Conservation (phyloP, 768 basidiomycete species). For the Crucibulum laeve region DNA sequence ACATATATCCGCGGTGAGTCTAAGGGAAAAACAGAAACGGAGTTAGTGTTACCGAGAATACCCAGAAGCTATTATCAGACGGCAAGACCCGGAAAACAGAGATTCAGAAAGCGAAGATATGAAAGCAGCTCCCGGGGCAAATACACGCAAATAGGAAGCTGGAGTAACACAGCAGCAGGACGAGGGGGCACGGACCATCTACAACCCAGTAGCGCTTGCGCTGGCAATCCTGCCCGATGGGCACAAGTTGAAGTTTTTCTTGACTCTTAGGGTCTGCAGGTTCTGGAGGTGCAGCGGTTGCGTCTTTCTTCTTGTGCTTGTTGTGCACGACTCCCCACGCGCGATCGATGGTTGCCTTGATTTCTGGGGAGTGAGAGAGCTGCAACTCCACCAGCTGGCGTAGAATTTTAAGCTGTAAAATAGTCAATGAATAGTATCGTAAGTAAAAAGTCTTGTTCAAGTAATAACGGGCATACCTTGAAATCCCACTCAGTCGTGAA, state of each 20-base stretch:
- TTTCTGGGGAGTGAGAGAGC: conserved; percentile 60
- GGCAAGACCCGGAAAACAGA: conserved; percentile 32
- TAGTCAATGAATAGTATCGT: not conserved
- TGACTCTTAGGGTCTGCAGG: conserved; percentile 62
- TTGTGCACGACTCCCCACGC: conserved; percentile 84
- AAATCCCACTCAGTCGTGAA: conserved; percentile 78
- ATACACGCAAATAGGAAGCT: conserved; percentile 66
- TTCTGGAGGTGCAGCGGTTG: conserved; percentile 48
- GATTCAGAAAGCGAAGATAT: conserved; percentile 38
- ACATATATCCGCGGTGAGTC: conserved; percentile 83
- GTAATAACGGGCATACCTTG: conserved; percentile 52
- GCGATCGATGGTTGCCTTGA: conserved; percentile 73
- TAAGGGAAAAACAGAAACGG: conserved; percentile 26
- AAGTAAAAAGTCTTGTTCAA: conserved; percentile 9
- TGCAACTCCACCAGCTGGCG: conserved; percentile 86
- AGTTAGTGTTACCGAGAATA: conserved; percentile 17
- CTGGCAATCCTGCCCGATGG: conserved; percentile 72
- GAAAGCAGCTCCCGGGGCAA: conserved; percentile 48
- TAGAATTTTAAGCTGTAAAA: conserved; percentile 68
- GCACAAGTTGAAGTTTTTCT: conserved; percentile 59
- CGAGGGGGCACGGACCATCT: conserved; percentile 75
- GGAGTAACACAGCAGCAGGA: conserved; percentile 17
- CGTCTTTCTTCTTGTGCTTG: conserved; percentile 80
- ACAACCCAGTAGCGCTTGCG: conserved; percentile 83
- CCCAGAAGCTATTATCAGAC: conserved; percentile 18